Conservation (phyloP, 495 filamentous ascomycete species). For the Neurospora sublineolata region DNA sequence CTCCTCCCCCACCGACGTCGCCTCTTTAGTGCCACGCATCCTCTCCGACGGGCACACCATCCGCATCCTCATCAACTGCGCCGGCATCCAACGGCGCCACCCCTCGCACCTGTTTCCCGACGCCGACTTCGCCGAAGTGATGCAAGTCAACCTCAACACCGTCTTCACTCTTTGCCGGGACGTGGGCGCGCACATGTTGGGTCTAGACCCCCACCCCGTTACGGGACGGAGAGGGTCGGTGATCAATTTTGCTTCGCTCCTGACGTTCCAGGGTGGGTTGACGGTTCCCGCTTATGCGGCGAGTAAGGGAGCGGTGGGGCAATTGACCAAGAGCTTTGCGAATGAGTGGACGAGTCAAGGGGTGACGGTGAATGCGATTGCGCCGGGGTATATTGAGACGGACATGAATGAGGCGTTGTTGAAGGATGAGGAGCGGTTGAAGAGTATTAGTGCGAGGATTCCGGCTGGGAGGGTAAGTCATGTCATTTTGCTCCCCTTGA, state of each 20-base stretch:
- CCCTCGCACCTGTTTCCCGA: constrained; percentile 68
- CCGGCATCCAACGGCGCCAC: constrained; percentile 74
- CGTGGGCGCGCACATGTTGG: constrained; percentile 73
- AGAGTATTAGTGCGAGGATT: constrained; percentile 69
- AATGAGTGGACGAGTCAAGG: constrained; percentile 69
- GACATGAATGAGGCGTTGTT: constrained; percentile 87
- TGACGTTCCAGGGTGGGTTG: constrained; percentile 84
- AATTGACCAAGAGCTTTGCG: constrained; percentile 76
- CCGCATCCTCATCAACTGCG: constrained; percentile 73
- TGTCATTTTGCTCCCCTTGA: background rate
- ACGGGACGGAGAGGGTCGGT: constrained; percentile 58
- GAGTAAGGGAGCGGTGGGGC: constrained; percentile 74
- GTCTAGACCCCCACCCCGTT: constrained; percentile 37
- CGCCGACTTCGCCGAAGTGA: constrained; percentile 71
- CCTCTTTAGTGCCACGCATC: constrained; percentile 48
- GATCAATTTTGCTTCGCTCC: constrained; percentile 75
- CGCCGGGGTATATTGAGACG: constrained; percentile 73
- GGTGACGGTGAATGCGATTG: constrained; percentile 72
- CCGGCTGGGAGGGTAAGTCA: constrained; percentile 52
- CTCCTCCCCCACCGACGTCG: constrained; percentile 47
- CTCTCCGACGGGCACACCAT: constrained; percentile 48
- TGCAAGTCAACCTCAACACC: constrained; percentile 73
- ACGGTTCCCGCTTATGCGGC: constrained; percentile 89
- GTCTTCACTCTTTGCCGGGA: constrained; percentile 79
- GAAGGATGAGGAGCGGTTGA: constrained; percentile 53